phyloP scores from a whole-genome alignment of 2,329 filamentous ascomycete genomes.

The Monosporascus cannonballus region DNA sequence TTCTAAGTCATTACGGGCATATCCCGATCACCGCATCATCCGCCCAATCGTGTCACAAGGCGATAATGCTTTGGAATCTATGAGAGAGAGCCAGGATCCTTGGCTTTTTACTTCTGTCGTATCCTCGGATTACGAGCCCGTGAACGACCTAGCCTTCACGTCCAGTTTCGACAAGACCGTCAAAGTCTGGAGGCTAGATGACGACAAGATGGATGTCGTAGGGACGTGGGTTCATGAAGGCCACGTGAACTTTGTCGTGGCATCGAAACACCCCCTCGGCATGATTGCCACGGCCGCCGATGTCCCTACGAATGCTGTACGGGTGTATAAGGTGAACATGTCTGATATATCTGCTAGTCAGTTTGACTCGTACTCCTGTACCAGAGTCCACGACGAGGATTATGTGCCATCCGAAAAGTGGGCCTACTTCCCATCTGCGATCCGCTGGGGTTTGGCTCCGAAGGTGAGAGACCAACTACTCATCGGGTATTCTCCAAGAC shows the following conservation, averaged over 20 bases:
- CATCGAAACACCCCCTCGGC: conserved; percentile 40
- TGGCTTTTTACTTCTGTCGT: conserved; percentile 62
- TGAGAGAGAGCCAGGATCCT: conserved; percentile 53
- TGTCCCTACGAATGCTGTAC: conserved; percentile 45
- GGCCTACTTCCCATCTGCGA: conserved; percentile 58
- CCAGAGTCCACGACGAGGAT: conserved; percentile 24
- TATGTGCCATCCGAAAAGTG: conserved; percentile 40
- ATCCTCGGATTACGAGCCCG: conserved; percentile 49
- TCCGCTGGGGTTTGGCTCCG: conserved; percentile 51
- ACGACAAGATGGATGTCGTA: conserved; percentile 34
- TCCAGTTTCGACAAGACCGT: conserved; percentile 58
- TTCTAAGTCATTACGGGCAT: conserved; percentile 40
- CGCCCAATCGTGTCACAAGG: conserved; percentile 47
- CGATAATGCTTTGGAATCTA: conserved; percentile 49
- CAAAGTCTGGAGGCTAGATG: conserved; percentile 49
- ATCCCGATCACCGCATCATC: conserved; percentile 50
- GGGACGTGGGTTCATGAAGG: conserved; percentile 52
- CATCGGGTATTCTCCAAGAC: conserved; percentile 58
- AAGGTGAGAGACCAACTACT: conserved; percentile 46
- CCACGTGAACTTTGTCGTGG: conserved; percentile 57
- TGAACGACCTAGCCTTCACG: conserved; percentile 44
- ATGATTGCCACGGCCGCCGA: conserved; percentile 56
- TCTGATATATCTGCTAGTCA: conserved; percentile 5
- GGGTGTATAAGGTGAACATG: conserved; percentile 44
- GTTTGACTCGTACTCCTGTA: conserved; percentile 26